A percentile compares a stretch with the other conserved stretches of the same genome.
These are phyloP conservation scores for Epichloe elymi DNA, from an alignment of 2,329 filamentous ascomycete species.

Conservation along the genomic window DNA sequence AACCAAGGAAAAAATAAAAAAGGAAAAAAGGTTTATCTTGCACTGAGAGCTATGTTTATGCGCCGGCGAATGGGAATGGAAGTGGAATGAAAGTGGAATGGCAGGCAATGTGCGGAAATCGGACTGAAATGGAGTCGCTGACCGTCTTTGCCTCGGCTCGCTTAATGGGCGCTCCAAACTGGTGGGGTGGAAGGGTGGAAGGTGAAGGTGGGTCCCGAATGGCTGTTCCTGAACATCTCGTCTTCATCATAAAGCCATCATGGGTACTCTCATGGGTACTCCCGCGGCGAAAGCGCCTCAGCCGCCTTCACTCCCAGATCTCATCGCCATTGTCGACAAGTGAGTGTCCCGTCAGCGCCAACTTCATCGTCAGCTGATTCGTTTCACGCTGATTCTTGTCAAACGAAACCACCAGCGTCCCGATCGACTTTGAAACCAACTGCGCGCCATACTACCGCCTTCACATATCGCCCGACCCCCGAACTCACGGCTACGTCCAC, in stretches of 20 bases:
- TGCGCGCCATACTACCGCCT: slow-evolving; percentile 30
- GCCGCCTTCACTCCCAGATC: slow-evolving; percentile 16
- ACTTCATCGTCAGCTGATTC: background rate
- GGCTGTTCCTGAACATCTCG: too few species aligned
- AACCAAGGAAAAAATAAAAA: too few species aligned
- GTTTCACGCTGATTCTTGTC: background rate
- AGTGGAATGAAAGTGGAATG: too few species aligned
- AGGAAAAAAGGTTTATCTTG: too few species aligned
- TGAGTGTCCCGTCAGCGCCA: slow-evolving; percentile 13
- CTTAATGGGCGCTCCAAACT: too few species aligned
- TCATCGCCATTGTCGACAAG: slow-evolving; percentile 30
- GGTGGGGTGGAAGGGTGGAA: too few species aligned
- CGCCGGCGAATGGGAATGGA: too few species aligned
- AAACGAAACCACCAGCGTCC: slow-evolving; percentile 25
- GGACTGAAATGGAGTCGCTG: too few species aligned
- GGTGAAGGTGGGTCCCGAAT: too few species aligned
- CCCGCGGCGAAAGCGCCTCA: background rate
- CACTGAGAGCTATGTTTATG: too few species aligned
- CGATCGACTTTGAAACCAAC: slow-evolving; percentile 27
- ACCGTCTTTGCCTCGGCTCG: too few species aligned
- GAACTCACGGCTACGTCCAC: slow-evolving; percentile 37
- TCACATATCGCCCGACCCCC: slow-evolving; percentile 29
- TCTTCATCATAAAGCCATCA: background rate
- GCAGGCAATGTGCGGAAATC: too few species aligned
- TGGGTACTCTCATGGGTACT: background rate